A percentile compares a stretch with the other conserved stretches of the same genome.
phyloP scores from a whole-genome alignment of 2,329 filamentous ascomycete species.

The Thielaviopsis musarum region DNA sequence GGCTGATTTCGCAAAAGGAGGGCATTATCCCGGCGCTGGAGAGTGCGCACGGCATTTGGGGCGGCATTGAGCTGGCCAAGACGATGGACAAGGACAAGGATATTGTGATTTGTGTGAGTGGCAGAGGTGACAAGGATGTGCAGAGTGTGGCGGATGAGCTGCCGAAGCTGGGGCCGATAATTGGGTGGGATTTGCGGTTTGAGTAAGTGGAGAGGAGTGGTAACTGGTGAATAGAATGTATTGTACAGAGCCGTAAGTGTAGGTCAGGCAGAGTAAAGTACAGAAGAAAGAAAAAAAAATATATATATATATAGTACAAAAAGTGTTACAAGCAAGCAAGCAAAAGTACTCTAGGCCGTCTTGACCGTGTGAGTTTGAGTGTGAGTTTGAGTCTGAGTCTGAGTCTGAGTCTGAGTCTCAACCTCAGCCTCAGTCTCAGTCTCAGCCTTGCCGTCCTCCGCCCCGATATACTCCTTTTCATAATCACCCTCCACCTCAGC shows the following conservation, averaged over 20 bases:
- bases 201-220: conserved; percentile 18
- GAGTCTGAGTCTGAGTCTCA: not conserved
- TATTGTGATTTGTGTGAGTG: conserved; percentile 83
- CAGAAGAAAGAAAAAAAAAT: too few species aligned
- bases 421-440: not conserved
- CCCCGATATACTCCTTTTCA: conserved; percentile 25
- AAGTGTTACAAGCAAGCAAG: too few species aligned
- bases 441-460: conserved; percentile 16
- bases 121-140: conserved; percentile 93
- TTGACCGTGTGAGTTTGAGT: too few species aligned
- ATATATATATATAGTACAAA: too few species aligned
- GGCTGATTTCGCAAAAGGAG: conserved; percentile 69
- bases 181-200: conserved; percentile 56
- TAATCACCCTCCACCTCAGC: conserved; percentile 20
- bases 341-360: not conserved
- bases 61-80: conserved; percentile 80
- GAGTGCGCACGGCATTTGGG: conserved; percentile 81
- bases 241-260: too few species aligned
- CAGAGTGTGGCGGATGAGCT: conserved; percentile 94
- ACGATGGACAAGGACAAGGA: conserved; percentile 79
- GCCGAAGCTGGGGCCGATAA: conserved; percentile 72
- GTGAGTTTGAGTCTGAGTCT: not conserved
- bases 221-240: too few species aligned
- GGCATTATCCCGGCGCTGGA: conserved; percentile 95
- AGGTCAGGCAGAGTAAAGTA: too few species aligned